Percentiles rank a stretch among this genome's conserved stretches.
Conservation (phyloP, 352 stramenopile genomes). For the Elongisporangium anandrum region DNA sequence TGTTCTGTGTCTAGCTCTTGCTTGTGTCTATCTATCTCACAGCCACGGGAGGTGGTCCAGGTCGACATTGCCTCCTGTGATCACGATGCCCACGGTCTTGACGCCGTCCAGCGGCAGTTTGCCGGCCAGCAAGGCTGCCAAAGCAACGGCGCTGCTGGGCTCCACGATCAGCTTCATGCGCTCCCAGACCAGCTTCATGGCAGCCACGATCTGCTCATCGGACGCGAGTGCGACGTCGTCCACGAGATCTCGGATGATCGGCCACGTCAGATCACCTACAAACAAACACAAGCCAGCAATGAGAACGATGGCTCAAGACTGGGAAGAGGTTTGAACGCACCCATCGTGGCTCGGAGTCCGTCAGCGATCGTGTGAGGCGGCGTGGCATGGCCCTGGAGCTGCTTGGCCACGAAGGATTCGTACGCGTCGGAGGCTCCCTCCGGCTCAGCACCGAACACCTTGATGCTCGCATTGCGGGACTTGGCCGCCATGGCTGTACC, state of each 20-base stretch:
- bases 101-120: slow-evolving; percentile 33
- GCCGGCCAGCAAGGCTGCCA: slow-evolving; percentile 33
- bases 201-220: slow-evolving; percentile 78
- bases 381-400: slow-evolving; percentile 35
- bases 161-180: slow-evolving; percentile 88
- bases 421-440: slow-evolving; percentile 54
- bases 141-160: slow-evolving; percentile 50
- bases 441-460: slow-evolving; percentile 76
- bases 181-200: slow-evolving; percentile 87
- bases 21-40: slow-evolving; percentile 1
- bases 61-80: slow-evolving; percentile 64
- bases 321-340: slow-evolving; percentile 9
- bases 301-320: not conserved
- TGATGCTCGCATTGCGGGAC: slow-evolving; percentile 44
- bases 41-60: slow-evolving; percentile 49
- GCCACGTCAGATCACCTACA: slow-evolving; percentile 71
- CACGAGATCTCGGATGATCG: slow-evolving; percentile 83
- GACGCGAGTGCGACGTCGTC: slow-evolving; percentile 85
- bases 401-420: slow-evolving; percentile 35
- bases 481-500: slow-evolving; percentile 76
- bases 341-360: slow-evolving; percentile 75
- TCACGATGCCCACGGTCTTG: slow-evolving; percentile 51
- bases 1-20: too few relatives aligned
- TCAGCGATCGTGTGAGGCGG: slow-evolving; percentile 56
- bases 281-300: not conserved